phyloP scores from a whole-genome alignment of 345 rosid genomes.

The Zanthoxylum bungeanum region DNA sequence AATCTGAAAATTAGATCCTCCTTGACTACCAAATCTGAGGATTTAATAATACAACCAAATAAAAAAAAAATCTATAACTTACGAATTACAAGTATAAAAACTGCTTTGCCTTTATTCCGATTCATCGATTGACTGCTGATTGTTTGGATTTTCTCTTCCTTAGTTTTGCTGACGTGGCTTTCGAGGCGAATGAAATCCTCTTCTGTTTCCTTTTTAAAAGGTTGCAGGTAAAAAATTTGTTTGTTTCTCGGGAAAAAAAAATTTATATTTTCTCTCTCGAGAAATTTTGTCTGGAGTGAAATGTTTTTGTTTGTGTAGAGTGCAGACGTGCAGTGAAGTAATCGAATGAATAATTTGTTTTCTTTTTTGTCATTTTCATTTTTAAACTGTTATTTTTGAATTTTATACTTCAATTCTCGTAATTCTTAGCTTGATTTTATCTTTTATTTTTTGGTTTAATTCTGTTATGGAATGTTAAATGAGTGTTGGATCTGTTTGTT shows the following conservation, averaged over 20 bases:
- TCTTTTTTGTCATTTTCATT: neutral
- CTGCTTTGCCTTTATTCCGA: neutral
- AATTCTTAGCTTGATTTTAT: neutral
- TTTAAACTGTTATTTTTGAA: neutral
- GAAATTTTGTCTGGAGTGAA: neutral
- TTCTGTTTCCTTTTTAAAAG: neutral
- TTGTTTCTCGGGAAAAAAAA: neutral
- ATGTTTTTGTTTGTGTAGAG: neutral
- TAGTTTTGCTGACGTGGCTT: neutral
- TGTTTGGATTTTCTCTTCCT: neutral
- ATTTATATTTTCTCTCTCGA: neutral
- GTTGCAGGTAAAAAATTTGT: neutral
- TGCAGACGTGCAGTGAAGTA: neutral
- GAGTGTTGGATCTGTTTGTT: conserved; percentile 21
- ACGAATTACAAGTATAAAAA: neutral
- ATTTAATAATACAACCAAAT: no score
- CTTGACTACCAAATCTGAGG: no score
- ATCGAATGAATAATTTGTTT: neutral
- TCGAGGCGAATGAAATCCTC: neutral
- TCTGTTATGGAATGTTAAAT: neutral
- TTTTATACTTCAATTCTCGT: neutral
- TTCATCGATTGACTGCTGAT: neutral
- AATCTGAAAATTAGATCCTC: no score
- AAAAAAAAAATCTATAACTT: no score
- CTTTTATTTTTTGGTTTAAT: neutral